Evolutionary conservation across 805 yeast genomes (phyloP).

Genomic region (Yamadazyma sp.): DNA sequence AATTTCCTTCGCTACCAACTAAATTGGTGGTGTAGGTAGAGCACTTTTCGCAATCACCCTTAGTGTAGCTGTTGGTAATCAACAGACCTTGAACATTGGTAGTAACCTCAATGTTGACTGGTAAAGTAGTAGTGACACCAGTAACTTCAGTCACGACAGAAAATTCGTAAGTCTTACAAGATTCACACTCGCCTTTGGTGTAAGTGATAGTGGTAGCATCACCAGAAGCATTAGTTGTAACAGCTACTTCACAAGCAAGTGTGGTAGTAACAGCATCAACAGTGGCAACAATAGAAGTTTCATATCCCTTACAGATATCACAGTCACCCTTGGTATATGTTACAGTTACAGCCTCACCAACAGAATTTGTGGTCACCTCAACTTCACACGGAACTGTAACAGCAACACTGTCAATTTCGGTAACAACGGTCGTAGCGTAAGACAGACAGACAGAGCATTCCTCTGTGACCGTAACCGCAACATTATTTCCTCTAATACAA

Average conservation of each 20-base stretch:
- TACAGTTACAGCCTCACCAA: slow-evolving; percentile 5
- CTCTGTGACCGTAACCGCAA: slow-evolving; percentile 10
- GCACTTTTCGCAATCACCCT: slow-evolving; percentile 5
- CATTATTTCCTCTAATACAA: slow-evolving; percentile 14
- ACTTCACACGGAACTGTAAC: slow-evolving; percentile 20
- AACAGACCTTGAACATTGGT: slow-evolving; percentile 6
- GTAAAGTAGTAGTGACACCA: background rate
- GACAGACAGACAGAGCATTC: slow-evolving; percentile 9
- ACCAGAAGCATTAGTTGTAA: slow-evolving; percentile 10
- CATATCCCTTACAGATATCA: slow-evolving; percentile 12
- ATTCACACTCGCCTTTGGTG: slow-evolving; percentile 4
- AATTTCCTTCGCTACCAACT: background rate
- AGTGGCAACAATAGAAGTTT: slow-evolving; percentile 13
- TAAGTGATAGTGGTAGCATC: background rate
- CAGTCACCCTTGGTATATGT: slow-evolving; percentile 11
- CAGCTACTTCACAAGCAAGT: slow-evolving; percentile 15
- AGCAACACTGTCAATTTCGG: slow-evolving; percentile 15
- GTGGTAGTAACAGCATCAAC: slow-evolving; percentile 6
- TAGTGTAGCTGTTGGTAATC: slow-evolving; percentile 3
- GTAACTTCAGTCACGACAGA: background rate
- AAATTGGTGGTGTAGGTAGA: slow-evolving; percentile 2
- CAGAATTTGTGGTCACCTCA: slow-evolving; percentile 9
- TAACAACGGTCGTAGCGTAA: slow-evolving; percentile 12
- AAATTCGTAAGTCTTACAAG: background rate
- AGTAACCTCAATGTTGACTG: slow-evolving; percentile 1